Percentiles rank a stretch among this genome's conserved stretches.
Evolutionary conservation across 495 filamentous ascomycete genomes (phyloP).

Genomic region (Chaetomium tenue): DNA sequence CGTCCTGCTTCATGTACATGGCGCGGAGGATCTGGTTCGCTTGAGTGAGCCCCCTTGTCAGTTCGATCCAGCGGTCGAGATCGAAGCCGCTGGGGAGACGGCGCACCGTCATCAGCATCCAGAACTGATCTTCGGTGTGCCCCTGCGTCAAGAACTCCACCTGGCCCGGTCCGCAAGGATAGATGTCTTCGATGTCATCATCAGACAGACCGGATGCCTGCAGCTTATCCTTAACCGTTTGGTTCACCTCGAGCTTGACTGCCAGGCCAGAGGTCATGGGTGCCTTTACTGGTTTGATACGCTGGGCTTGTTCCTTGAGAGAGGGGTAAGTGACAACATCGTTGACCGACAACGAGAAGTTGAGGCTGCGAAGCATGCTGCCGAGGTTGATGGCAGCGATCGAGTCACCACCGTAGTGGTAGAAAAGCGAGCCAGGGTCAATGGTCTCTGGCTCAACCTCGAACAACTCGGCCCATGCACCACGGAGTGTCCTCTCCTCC

Average conservation of each 20-base stretch:
- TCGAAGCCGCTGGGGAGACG: not conserved
- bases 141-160: not conserved
- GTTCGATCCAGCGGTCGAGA: not conserved
- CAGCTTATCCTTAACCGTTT: not conserved
- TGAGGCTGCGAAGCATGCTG: not conserved
- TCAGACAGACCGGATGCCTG: not conserved
- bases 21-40: not conserved
- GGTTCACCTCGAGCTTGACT: not conserved
- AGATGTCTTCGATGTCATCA: not conserved
- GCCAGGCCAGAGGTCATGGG: not conserved
- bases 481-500: not conserved
- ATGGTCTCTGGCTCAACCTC: not conserved
- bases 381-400: conserved; percentile 1
- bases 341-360: not conserved
- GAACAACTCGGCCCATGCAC: not conserved
- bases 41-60: not conserved
- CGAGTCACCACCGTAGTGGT: not conserved
- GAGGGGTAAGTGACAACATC: not conserved
- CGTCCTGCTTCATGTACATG: not conserved
- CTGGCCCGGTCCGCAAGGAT: not conserved
- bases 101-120: conserved; percentile 1
- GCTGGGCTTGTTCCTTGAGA: not conserved
- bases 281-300: not conserved
- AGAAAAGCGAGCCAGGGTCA: not conserved
- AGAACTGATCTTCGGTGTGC: conserved; percentile 1